Conservation (phyloP, 176 grass and related monocot species). For the Paspalum notatum region DNA sequence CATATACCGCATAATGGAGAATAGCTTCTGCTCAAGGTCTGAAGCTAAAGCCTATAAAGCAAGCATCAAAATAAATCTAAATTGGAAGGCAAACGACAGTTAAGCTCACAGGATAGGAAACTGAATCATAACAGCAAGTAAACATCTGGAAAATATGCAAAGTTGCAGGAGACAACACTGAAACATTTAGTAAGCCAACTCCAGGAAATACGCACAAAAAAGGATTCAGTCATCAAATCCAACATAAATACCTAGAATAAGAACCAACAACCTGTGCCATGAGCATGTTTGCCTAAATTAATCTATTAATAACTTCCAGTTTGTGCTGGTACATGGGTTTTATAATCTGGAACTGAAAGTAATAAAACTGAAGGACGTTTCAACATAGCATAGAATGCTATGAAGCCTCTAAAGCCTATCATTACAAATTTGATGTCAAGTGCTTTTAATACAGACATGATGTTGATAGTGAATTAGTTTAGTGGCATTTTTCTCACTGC, state of each 20-base stretch:
- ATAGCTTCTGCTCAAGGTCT: conserved; percentile 67
- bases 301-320: conserved; percentile 16
- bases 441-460: neutral
- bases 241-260: conserved; percentile 1
- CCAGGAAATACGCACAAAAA: neutral
- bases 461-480: conserved; percentile 11
- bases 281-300: neutral
- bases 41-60: conserved; percentile 53
- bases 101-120: neutral
- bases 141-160: neutral
- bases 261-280: neutral
- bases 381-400: neutral
- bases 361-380: conserved; percentile 4
- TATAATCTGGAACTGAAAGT: conserved; percentile 12
- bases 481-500: neutral
- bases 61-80: conserved; percentile 25
- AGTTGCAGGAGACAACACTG: conserved; percentile 10
- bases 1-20: conserved; percentile 58
- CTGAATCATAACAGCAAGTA: conserved; percentile 6
- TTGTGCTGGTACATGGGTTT: conserved; percentile 13
- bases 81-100: neutral
- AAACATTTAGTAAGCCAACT: neutral
- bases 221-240: neutral
- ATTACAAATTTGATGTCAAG: conserved; percentile 8
- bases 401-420: neutral